Conservation (phyloP, 73 alveolate species). For the Chromera velia region DNA sequence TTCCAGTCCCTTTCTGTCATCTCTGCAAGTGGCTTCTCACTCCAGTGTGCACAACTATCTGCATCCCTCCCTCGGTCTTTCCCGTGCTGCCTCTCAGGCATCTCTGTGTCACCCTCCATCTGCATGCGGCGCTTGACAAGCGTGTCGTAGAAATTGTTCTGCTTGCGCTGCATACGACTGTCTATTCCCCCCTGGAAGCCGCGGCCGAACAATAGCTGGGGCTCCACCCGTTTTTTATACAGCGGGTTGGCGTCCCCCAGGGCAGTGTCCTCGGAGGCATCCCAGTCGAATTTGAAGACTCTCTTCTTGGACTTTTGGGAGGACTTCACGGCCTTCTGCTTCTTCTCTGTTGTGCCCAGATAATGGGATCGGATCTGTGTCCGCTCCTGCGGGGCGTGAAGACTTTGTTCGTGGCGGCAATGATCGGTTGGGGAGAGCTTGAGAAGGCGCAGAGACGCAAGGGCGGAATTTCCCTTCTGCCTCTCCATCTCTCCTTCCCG, state of each 20-base stretch:
- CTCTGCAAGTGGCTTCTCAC: conserved; percentile 47
- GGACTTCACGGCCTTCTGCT: conserved; percentile 57
- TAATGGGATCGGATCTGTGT: too few relatives aligned
- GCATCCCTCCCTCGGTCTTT: too few relatives aligned
- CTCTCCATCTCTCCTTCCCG: too few relatives aligned
- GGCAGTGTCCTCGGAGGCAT: conserved; percentile 71
- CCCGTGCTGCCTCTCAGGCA: too few relatives aligned
- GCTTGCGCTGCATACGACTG: neutral
- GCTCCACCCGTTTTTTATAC: conserved; percentile 32
- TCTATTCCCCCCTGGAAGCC: conserved; percentile 65
- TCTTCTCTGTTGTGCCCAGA: conserved; percentile 49
- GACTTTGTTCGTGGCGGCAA: too few relatives aligned
- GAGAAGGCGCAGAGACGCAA: too few relatives aligned
- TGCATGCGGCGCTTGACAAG: neutral
- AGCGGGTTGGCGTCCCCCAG: conserved; percentile 61
- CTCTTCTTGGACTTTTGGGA: conserved; percentile 66
- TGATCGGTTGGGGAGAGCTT: too few relatives aligned
- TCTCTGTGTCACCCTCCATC: neutral
- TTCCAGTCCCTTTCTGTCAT: conserved; percentile 70
- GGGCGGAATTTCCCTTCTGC: too few relatives aligned
- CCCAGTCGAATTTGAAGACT: conserved; percentile 65
- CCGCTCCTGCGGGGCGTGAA: too few relatives aligned
- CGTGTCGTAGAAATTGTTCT: neutral
- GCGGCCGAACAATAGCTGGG: conserved; percentile 62
- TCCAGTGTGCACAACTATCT: conserved; percentile 12